These are phyloP conservation scores for Phytopythium kandeliae DNA, from an alignment of 352 stramenopile species.

Conservation along the genomic window DNA sequence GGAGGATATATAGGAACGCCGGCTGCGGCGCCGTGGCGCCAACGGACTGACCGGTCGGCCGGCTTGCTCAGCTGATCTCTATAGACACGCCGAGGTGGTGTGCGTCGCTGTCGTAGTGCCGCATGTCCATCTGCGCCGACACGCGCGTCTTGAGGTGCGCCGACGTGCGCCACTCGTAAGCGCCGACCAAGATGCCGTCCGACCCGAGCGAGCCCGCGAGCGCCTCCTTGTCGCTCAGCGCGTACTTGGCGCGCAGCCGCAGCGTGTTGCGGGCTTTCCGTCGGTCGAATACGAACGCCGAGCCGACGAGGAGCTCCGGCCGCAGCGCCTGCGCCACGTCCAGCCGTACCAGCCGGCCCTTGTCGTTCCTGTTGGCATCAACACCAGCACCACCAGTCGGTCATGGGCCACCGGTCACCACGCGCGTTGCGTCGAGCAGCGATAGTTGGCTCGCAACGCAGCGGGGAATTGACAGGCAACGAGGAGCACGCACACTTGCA, in stretches of 20 bases:
- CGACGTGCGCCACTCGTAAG: conserved; percentile 75
- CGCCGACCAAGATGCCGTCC: conserved; percentile 67
- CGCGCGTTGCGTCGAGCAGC: no score
- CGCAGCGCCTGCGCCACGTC: conserved; percentile 55
- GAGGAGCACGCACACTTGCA: conserved; percentile 60
- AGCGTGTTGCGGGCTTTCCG: conserved; percentile 68
- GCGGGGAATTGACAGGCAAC: not conserved
- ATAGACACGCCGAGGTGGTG: conserved; percentile 80
- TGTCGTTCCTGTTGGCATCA: conserved; percentile 42
- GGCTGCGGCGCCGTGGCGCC: not conserved
- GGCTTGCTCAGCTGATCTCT: conserved; percentile 57
- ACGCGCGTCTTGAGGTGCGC: conserved; percentile 69
- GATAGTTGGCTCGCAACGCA: no score
- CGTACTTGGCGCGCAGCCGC: conserved; percentile 48
- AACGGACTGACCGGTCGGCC: no score
- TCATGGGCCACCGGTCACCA: no score
- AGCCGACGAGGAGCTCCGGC: conserved; percentile 56
- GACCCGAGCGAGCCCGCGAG: conserved; percentile 61
- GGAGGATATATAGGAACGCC: no score
- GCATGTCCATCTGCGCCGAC: conserved; percentile 73
- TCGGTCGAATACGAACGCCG: conserved; percentile 52
- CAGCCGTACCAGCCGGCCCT: conserved; percentile 48
- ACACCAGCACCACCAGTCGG: no score
- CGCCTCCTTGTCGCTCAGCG: conserved; percentile 36
- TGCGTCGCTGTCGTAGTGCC: conserved; percentile 81